Conservation (phyloP, 139 green algal genomes). For the Zygnema cylindricum region DNA sequence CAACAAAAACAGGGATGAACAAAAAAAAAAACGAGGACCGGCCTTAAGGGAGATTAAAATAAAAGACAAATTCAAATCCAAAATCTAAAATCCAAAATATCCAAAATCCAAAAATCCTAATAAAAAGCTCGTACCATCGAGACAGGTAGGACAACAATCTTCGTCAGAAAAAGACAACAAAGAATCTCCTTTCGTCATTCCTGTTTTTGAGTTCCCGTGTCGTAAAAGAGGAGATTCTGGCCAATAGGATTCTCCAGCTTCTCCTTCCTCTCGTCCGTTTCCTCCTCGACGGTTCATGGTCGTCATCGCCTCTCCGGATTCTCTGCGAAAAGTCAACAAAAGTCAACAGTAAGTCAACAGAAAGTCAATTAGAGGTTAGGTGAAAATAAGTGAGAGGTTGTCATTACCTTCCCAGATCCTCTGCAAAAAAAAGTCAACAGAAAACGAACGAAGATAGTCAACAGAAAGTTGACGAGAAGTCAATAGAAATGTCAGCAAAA, state of each 20-base stretch:
- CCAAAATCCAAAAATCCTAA: no score
- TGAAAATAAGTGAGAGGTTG: not conserved
- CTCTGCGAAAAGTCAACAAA: not conserved
- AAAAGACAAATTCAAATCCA: no score
- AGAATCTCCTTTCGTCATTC: constrained; percentile 10
- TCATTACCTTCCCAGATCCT: not conserved
- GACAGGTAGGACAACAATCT: constrained; percentile 50
- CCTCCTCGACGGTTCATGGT: not conserved
- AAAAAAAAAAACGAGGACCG: no score
- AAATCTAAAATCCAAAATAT: no score
- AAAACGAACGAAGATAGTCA: no score
- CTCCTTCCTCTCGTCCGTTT: not conserved
- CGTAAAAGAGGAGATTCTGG: not conserved
- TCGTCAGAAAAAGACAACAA: constrained; percentile 36
- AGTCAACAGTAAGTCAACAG: not conserved
- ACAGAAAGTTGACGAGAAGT: no score
- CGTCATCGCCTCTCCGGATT: not conserved
- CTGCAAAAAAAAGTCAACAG: no score
- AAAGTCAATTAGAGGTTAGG: not conserved
- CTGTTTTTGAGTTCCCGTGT: not conserved
- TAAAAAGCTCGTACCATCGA: constrained; percentile 40
- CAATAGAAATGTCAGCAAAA: no score
- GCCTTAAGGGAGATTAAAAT: no score
- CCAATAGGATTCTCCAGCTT: not conserved
- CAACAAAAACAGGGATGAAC: no score